Percentiles rank a stretch among this genome's conserved stretches.
These are phyloP conservation scores for Leptosphaerulina australis DNA, from an alignment of 2,329 filamentous ascomycete species.

Conservation along the genomic window DNA sequence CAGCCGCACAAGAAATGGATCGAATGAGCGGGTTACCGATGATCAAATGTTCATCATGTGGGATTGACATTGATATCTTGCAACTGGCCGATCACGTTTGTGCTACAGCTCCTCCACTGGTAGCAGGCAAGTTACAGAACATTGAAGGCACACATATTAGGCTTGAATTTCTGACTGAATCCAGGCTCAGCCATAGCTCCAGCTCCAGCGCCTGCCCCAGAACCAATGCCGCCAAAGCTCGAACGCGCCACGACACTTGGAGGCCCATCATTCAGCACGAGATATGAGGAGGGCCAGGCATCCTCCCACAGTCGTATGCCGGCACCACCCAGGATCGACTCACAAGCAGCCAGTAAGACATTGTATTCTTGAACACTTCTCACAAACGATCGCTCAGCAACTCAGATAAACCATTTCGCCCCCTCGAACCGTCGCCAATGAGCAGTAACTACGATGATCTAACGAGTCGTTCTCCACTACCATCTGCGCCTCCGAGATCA, in stretches of 20 bases:
- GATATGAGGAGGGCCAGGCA: constrained; percentile 28
- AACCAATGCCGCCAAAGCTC: constrained; percentile 29
- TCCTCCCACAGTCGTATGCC: constrained; percentile 54
- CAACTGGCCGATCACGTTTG: constrained; percentile 87
- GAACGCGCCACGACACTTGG: constrained; percentile 43
- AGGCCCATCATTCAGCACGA: constrained; percentile 36
- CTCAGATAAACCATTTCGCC: constrained; percentile 46
- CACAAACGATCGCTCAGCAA: not conserved
- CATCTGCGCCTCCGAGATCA: constrained; percentile 29
- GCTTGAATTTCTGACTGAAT: not conserved
- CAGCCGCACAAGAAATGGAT: constrained; percentile 33
- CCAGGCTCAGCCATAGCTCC: constrained; percentile 7
- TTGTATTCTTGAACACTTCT: too few species aligned
- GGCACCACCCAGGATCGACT: constrained; percentile 62
- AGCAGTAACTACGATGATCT: constrained; percentile 39
- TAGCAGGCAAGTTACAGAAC: constrained; percentile 49
- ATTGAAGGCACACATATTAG: not conserved
- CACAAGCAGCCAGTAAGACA: constrained; percentile 63
- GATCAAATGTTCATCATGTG: constrained; percentile 50
- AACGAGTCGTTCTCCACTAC: constrained; percentile 32
- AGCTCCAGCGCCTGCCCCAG: constrained; percentile 14
- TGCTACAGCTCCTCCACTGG: constrained; percentile 47
- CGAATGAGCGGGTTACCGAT: constrained; percentile 44
- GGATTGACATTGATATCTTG: constrained; percentile 76
- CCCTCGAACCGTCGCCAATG: constrained; percentile 35